These are phyloP conservation scores for Ceratocystiopsis sp. DNA, from an alignment of 2,329 filamentous ascomycete genomes.

Conservation along the genomic window DNA sequence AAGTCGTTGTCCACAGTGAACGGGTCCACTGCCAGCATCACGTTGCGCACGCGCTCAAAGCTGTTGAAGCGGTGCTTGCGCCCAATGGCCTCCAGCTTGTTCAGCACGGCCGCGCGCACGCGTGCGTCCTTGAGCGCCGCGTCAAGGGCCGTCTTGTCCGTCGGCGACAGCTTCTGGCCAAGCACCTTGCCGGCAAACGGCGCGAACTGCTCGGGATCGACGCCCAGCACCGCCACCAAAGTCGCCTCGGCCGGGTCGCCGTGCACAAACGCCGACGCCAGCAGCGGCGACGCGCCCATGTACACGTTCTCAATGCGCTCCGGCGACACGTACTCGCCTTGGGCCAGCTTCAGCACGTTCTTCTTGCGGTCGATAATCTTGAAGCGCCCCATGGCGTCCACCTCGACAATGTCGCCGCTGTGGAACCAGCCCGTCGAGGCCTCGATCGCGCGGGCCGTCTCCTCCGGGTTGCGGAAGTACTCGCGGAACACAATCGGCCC, in stretches of 20 bases:
- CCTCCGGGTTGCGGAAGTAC: slow-evolving; percentile 80
- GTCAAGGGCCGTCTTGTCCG: slow-evolving; percentile 50
- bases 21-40: slow-evolving; percentile 65
- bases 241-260: slow-evolving; percentile 70
- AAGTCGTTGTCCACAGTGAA: slow-evolving; percentile 90
- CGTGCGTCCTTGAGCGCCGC: slow-evolving; percentile 50
- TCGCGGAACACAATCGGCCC: slow-evolving; percentile 67
- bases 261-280: slow-evolving; percentile 76
- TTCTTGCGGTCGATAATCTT: slow-evolving; percentile 92
- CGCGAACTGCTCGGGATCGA: slow-evolving; percentile 73
- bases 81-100: slow-evolving; percentile 61
- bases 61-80: slow-evolving; percentile 80
- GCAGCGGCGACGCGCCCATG: slow-evolving; percentile 59
- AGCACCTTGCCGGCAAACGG: slow-evolving; percentile 64
- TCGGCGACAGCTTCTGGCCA: slow-evolving; percentile 40
- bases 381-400: slow-evolving; percentile 76
- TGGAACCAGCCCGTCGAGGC: slow-evolving; percentile 83
- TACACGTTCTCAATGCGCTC: slow-evolving; percentile 95
- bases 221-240: slow-evolving; percentile 73
- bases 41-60: slow-evolving; percentile 67
- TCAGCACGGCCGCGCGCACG: slow-evolving; percentile 58
- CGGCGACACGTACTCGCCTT: slow-evolving; percentile 95
- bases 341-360: slow-evolving; percentile 96
- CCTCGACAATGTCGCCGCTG: slow-evolving; percentile 76
- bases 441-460: slow-evolving; percentile 69